A percentile compares a stretch with the other conserved stretches of the same genome.
Evolutionary conservation across 2,329 filamentous ascomycete species (phyloP).

Genomic region (Scytalidium sp.): DNA sequence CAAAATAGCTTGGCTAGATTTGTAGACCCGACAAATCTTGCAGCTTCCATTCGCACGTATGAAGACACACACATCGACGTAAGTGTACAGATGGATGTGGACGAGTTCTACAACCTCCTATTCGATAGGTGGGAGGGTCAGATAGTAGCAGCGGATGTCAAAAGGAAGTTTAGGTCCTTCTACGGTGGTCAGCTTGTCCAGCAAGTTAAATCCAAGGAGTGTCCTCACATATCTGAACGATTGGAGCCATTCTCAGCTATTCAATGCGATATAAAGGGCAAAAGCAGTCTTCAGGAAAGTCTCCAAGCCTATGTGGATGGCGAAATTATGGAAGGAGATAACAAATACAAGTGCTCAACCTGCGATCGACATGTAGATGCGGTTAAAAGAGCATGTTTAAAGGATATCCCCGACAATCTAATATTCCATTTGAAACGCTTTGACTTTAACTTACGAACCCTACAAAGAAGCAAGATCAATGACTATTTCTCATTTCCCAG

Average conservation of each 20-base stretch:
- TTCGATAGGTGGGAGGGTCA: slow-evolving; percentile 90
- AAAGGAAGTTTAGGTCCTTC: slow-evolving; percentile 73
- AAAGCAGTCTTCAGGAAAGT: slow-evolving; percentile 78
- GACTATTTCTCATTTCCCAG: slow-evolving; percentile 88
- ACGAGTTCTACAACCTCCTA: slow-evolving; percentile 93
- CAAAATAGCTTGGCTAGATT: slow-evolving; percentile 75
- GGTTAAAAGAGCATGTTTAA: slow-evolving; percentile 87
- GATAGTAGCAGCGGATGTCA: slow-evolving; percentile 64
- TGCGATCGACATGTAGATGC: slow-evolving; percentile 90
- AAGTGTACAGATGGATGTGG: slow-evolving; percentile 92
- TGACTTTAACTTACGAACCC: slow-evolving; percentile 73
- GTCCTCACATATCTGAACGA: slow-evolving; percentile 86
- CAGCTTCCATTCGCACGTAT: slow-evolving; percentile 75
- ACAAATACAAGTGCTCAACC: slow-evolving; percentile 95
- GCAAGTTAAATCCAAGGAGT: slow-evolving; percentile 94
- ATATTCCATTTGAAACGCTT: slow-evolving; percentile 95
- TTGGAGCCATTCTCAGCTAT: slow-evolving; percentile 91
- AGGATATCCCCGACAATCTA: slow-evolving; percentile 87
- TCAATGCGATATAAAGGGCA: slow-evolving; percentile 95
- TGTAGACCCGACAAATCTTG: slow-evolving; percentile 70
- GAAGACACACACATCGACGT: slow-evolving; percentile 83
- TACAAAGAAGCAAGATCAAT: slow-evolving; percentile 89
- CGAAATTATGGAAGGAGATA: slow-evolving; percentile 95
- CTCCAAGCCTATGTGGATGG: slow-evolving; percentile 94
- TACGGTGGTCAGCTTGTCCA: slow-evolving; percentile 91